Base-by-base conservation (phyloP, 345 rosid species). In the Boechera divaricarpa region DNA sequence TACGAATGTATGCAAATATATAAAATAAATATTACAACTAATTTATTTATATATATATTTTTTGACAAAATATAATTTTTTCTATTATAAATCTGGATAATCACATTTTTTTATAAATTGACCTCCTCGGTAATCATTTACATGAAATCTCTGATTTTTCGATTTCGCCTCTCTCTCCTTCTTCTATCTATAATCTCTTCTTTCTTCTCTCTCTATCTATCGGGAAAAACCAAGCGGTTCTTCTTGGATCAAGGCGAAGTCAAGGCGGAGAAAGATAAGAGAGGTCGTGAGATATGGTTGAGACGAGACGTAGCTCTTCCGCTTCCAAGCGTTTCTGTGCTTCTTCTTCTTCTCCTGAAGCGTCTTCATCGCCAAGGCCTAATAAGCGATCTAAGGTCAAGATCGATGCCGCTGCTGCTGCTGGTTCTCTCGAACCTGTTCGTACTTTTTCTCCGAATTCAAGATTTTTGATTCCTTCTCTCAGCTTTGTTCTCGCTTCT, bases 271-370 rank as follows among this genome's bases (percentile, higher is more conserved):
- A 26, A 39, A 41, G 49, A 24, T 35, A 57, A 48, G 42, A 72
- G 67, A 66, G 53, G 65, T 26, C 75, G 54, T 53, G 32, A 52
- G 78, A 63, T 69, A 96, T 96, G 99, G 99, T 93, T 48, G 98
- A 93, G 79, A 96, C 99, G 38, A 85, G 99, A 63, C 88, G 99
- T 44, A 91, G 97, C 86, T 85, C 94, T 32, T 86, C 96, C 51
- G 85, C 97, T 61, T 81, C 90, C 62, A 96, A 93, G 82, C 94
- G 97, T n/a, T 70, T 89, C n/a, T 86, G 83, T 66, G 41, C 90
- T 35, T 82, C 92, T 42, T 78, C 81, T 67, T 78, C 81, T 67
- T 78, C 81, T 15, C 81, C 81, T 41, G 81, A 78, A 24, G 82
- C 77, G 1, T 65, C 90, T 2, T 82, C 90, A 16, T 83, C 88